Evolutionary conservation across 306 rosid genomes (phyloP), one percentile per base, ranked within the genome.

Genomic region (Abrus precatorius): DNA sequence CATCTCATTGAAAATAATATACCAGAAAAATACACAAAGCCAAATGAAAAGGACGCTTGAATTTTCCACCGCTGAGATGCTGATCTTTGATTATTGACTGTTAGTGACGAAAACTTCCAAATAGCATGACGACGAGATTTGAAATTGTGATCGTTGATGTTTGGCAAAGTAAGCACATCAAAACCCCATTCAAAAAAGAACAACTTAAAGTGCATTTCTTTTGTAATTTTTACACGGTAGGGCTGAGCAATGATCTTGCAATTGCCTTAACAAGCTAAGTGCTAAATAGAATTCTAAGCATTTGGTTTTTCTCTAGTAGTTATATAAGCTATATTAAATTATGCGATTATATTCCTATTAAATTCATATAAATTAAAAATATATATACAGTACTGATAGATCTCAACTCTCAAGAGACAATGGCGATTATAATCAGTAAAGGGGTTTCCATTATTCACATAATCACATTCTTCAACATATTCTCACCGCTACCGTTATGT

Each of bases 391-490:
- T 47, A 47, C 52, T 9, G 52, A 13, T 47, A 47, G n/a, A 47
- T 47, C n/a, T 47, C 52, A 47, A 10, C 13, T 47, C 13, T 47
- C 13, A 47, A 47, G 52, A 47, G 13, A 47, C 10, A 13, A 47
- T 36, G 40, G 4, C 4, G 1, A 36, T 36, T 36, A 36, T 36
- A 36, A 36, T 36, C 4, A 36, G 40, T 36, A 36, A 36, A 36
- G 40, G 40, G 40, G 40, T 36, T 36, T 36, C 40, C 40, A 36
- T 36, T 4, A 52, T 52, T 14, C 9, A n/a, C 57, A 4, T 5
- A 54, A 54, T 8, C 77, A 54, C 69, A 30, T 30, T 56, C 78
- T 56, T 74, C 78, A 43, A 74, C 41, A 28, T 43, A 56, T 57
- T 33, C 71, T 7, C 5, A 13, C n/a, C 3, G 12, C 27, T 4